These are phyloP conservation scores for Populus alba DNA, from an alignment of 345 rosid species.

Conservation along the genomic window DNA sequence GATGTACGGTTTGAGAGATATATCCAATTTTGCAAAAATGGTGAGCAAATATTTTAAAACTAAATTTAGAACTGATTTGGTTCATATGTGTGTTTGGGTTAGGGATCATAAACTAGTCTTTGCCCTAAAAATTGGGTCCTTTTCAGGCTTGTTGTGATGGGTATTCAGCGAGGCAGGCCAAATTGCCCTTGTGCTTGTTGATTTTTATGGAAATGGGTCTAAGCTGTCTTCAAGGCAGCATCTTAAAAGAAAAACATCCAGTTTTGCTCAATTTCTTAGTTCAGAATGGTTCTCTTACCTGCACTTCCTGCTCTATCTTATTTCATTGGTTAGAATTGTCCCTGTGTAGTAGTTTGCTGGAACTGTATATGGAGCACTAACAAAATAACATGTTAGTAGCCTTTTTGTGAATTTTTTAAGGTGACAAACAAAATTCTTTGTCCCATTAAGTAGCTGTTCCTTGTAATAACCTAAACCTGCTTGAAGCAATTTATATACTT, in stretches of 20 bases:
- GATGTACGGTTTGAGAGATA: too few species aligned
- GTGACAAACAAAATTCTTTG: not conserved
- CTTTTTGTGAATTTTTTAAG: not conserved
- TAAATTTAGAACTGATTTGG: too few species aligned
- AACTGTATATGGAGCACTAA: not conserved
- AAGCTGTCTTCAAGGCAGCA: not conserved
- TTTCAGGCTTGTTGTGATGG: not conserved
- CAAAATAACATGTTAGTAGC: not conserved
- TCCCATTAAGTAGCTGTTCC: not conserved
- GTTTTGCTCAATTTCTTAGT: not conserved
- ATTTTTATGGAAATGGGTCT: not conserved
- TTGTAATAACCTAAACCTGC: not conserved
- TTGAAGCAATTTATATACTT: not conserved
- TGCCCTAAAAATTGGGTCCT: not conserved
- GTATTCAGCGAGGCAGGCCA: not conserved
- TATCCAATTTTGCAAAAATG: too few species aligned
- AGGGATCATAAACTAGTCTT: not conserved
- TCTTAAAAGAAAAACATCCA: not conserved
- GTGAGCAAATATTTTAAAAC: too few species aligned
- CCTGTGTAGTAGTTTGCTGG: not conserved
- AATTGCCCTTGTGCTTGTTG: not conserved
- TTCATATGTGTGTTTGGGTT: not conserved
- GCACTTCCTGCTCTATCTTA: not conserved
- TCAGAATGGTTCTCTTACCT: not conserved
- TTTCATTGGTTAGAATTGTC: not conserved